A percentile compares a stretch with the other conserved stretches of the same genome.
These are phyloP conservation scores for Gossypium australe DNA, from an alignment of 345 rosid species.

Conservation along the genomic window DNA sequence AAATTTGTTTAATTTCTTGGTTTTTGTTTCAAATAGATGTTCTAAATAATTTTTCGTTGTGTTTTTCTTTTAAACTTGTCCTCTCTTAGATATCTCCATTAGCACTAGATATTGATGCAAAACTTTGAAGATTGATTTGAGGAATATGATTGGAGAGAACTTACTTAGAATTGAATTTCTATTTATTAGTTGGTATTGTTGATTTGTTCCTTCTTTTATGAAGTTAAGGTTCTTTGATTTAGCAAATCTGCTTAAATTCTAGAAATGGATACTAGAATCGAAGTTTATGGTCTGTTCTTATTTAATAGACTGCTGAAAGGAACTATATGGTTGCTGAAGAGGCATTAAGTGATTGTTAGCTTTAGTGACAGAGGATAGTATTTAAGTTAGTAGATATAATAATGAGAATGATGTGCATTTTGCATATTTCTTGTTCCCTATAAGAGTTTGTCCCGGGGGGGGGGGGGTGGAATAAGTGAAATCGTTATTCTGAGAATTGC, in stretches of 20 bases:
- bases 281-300: neutral
- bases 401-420: neutral
- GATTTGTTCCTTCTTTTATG: neutral
- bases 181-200: neutral
- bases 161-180: neutral
- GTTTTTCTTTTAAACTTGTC: neutral
- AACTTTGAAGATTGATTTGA: neutral
- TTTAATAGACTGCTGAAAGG: neutral
- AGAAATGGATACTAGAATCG: neutral
- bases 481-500: neutral
- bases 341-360: neutral
- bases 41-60: neutral
- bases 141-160: neutral
- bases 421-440: neutral
- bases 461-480: neutral
- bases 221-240: neutral
- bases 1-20: neutral
- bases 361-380: neutral
- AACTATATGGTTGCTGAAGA: constrained; percentile 1
- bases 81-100: neutral
- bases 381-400: neutral
- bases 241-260: neutral
- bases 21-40: neutral
- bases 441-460: neutral
- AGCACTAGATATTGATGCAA: neutral